A percentile compares a stretch with the other conserved stretches of the same genome.
phyloP scores from a whole-genome alignment of 129 eudicot species.

The Lactuca sativa region DNA sequence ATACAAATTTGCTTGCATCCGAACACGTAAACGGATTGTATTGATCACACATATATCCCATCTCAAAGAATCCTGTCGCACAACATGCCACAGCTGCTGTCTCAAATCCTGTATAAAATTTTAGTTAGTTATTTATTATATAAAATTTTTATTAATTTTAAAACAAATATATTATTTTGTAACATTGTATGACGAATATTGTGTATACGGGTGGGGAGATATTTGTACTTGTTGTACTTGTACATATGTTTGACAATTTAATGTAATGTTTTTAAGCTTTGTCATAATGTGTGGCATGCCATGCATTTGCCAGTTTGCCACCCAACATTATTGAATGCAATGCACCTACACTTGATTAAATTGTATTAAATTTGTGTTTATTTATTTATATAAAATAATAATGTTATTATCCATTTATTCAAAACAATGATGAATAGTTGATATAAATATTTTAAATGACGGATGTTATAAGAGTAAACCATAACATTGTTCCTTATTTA shows the following conservation, averaged over 20 bases:
- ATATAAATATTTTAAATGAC: too few species aligned
- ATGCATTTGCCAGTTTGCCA: neutral
- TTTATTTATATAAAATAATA: too few species aligned
- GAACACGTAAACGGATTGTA: slow-evolving; percentile 62
- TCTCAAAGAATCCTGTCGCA: slow-evolving; percentile 70
- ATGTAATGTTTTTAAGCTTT: neutral
- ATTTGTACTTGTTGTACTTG: neutral
- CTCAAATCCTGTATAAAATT: slow-evolving; percentile 54
- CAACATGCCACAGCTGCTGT: slow-evolving; percentile 65
- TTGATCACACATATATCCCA: slow-evolving; percentile 67
- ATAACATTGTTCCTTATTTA: too few species aligned
- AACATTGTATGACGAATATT: neutral
- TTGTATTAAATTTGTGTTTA: too few species aligned
- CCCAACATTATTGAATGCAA: slow-evolving; percentile 11
- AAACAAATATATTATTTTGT: too few species aligned
- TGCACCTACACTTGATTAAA: neutral
- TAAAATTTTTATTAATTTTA: too few species aligned
- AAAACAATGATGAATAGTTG: too few species aligned
- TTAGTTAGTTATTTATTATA: neutral
- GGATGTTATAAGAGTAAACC: too few species aligned
- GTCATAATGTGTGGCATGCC: slow-evolving; percentile 2
- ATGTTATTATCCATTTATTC: too few species aligned
- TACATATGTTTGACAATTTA: neutral
- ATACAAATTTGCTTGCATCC: slow-evolving; percentile 64
- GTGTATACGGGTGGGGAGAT: neutral